These are phyloP conservation scores for Vigna radiata DNA, from an alignment of 306 rosid genomes.

Conservation along the genomic window DNA sequence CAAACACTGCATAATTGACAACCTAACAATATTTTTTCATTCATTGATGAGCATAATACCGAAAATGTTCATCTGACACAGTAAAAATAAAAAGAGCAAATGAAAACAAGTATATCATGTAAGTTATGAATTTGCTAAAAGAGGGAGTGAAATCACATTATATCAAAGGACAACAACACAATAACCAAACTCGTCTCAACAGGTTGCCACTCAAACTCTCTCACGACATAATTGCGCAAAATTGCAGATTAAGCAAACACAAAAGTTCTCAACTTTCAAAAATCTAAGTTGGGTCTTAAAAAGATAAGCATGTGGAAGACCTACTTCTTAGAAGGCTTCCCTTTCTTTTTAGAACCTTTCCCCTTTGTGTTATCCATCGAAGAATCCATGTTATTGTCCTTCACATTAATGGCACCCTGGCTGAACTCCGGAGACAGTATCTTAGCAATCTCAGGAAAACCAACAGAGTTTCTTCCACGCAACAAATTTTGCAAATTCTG, in stretches of 20 bases:
- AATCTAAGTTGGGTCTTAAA: constrained; percentile 21
- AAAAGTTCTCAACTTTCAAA: constrained; percentile 14
- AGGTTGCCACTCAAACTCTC: not conserved
- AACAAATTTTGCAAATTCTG: constrained; percentile 61
- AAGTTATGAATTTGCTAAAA: not conserved
- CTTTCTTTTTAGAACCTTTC: constrained; percentile 51
- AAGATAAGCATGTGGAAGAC: not conserved
- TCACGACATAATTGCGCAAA: not conserved
- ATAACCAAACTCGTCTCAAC: constrained; percentile 26
- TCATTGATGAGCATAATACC: not conserved
- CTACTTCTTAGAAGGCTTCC: constrained; percentile 56
- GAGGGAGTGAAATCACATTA: not conserved
- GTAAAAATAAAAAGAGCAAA: not conserved
- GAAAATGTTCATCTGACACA: too few species aligned
- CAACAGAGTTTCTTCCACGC: constrained; percentile 60
- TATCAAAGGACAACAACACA: constrained; percentile 8
- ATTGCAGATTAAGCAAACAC: not conserved
- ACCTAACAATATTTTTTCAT: not conserved
- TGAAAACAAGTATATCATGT: not conserved
- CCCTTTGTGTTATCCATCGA: constrained; percentile 44
- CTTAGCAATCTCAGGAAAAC: constrained; percentile 61
- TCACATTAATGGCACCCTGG: constrained; percentile 48
- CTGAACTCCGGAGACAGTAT: constrained; percentile 67
- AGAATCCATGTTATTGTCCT: constrained; percentile 45
- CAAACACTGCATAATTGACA: not conserved